Conservation (phyloP, 1,139 yeast genomes). For the Nakaseomyces delphensis region DNA sequence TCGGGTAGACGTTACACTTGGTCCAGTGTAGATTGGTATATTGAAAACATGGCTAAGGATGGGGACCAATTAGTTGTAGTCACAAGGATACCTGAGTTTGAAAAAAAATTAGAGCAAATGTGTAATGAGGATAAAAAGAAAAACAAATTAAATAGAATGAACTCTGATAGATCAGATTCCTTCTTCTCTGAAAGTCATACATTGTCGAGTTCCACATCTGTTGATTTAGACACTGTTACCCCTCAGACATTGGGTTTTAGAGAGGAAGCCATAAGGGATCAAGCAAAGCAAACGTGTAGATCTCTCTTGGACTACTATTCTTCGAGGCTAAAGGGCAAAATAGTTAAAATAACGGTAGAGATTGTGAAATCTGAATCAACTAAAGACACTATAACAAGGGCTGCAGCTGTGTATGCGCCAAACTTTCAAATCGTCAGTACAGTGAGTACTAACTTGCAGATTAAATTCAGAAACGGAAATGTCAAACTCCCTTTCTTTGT, state of each 20-base stretch:
- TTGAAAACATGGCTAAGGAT: slow-evolving; percentile 43
- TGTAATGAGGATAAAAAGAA: slow-evolving; percentile 7
- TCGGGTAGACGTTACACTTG: slow-evolving; percentile 61
- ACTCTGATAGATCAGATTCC: slow-evolving; percentile 11
- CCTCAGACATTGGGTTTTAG: slow-evolving; percentile 12
- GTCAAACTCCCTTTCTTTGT: slow-evolving; percentile 33
- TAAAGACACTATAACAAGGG: slow-evolving; percentile 42
- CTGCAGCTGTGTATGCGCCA: slow-evolving; percentile 48
- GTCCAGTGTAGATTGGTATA: slow-evolving; percentile 63
- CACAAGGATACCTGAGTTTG: slow-evolving; percentile 36
- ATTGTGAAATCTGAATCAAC: slow-evolving; percentile 37
- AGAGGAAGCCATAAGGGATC: slow-evolving; percentile 24
- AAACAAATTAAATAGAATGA: not conserved
- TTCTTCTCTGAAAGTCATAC: slow-evolving; percentile 3
- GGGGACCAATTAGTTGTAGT: slow-evolving; percentile 57
- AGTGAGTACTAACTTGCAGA: slow-evolving; percentile 31
- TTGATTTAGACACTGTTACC: slow-evolving; percentile 8
- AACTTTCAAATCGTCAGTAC: slow-evolving; percentile 40
- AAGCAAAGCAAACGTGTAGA: slow-evolving; percentile 37
- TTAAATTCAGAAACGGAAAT: slow-evolving; percentile 28
- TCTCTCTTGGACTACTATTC: slow-evolving; percentile 38
- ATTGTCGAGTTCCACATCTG: slow-evolving; percentile 6
- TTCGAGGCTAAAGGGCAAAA: slow-evolving; percentile 32
- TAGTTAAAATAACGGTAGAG: slow-evolving; percentile 47
- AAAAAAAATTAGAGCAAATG: slow-evolving; percentile 16